phyloP scores from a whole-genome alignment of 2,329 filamentous ascomycete species.

The Cladorrhinum sp. region DNA sequence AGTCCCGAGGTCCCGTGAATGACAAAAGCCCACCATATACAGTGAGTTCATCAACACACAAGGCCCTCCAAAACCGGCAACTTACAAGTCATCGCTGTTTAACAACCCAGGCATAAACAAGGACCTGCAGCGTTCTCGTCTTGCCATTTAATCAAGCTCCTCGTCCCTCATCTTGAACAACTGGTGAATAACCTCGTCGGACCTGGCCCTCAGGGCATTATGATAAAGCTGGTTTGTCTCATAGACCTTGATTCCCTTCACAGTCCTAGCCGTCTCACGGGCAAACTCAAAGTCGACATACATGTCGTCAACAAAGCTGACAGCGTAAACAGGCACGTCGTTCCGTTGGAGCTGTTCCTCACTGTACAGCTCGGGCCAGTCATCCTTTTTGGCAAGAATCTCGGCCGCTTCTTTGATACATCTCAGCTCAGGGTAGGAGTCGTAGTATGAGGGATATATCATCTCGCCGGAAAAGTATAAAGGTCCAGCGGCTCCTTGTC shows the following conservation, averaged over 20 bases:
- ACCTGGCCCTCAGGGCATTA: constrained; percentile 70
- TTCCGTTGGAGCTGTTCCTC: constrained; percentile 70
- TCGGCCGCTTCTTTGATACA: constrained; percentile 67
- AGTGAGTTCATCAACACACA: too few relatives aligned
- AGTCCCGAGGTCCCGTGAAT: too few relatives aligned
- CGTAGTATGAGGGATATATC: constrained; percentile 83
- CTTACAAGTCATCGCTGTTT: too few relatives aligned
- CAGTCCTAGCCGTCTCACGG: constrained; percentile 67
- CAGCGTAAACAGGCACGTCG: constrained; percentile 80
- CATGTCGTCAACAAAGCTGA: constrained; percentile 84
- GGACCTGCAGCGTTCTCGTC: too few relatives aligned
- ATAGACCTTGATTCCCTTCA: constrained; percentile 75
- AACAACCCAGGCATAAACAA: too few relatives aligned
- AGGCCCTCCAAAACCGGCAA: too few relatives aligned
- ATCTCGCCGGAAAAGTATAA: constrained; percentile 84
- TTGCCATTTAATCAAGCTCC: constrained; percentile 49
- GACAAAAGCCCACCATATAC: too few relatives aligned
- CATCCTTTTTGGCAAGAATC: constrained; percentile 61
- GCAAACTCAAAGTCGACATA: constrained; percentile 80
- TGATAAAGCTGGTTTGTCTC: constrained; percentile 88
- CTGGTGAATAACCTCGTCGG: constrained; percentile 72
- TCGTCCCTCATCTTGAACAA: constrained; percentile 76
- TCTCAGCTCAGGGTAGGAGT: constrained; percentile 73
- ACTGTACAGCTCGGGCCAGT: constrained; percentile 81
- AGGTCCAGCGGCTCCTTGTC: neutral